phyloP scores from a whole-genome alignment of 2,329 filamentous ascomycete genomes.

The Leptographium radiaticola region DNA sequence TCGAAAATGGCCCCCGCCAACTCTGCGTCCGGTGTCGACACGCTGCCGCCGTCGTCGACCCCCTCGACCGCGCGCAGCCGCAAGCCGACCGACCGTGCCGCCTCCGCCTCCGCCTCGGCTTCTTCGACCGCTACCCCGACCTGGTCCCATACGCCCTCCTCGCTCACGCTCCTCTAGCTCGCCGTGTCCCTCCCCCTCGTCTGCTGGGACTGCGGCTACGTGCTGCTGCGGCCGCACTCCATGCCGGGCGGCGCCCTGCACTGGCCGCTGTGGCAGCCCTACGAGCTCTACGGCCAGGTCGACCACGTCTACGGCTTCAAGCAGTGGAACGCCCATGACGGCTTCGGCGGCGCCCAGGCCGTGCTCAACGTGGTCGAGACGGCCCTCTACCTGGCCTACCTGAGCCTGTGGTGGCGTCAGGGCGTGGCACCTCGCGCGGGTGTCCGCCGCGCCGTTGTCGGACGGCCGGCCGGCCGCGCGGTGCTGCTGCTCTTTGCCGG shows the following conservation, averaged over 20 bases:
- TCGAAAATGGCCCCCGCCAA: slow-evolving; percentile 13
- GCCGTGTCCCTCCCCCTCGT: slow-evolving; percentile 64
- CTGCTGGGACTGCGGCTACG: slow-evolving; percentile 68
- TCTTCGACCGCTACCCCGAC: slow-evolving; percentile 12
- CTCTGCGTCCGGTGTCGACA: slow-evolving; percentile 12
- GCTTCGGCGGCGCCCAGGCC: slow-evolving; percentile 68
- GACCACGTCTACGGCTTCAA: slow-evolving; percentile 75
- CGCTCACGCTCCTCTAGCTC: slow-evolving; percentile 53
- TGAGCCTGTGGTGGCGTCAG: slow-evolving; percentile 21
- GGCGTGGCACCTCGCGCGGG: slow-evolving; percentile 9
- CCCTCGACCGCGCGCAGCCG: background rate
- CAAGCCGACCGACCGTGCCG: background rate
- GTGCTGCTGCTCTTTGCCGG: slow-evolving; percentile 37
- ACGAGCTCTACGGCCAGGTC: slow-evolving; percentile 65
- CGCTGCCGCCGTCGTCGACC: slow-evolving; percentile 4
- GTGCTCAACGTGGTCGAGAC: slow-evolving; percentile 26
- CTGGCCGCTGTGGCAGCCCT: slow-evolving; percentile 60
- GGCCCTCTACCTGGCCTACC: slow-evolving; percentile 18
- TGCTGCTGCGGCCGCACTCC: slow-evolving; percentile 64
- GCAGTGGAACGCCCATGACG: slow-evolving; percentile 51
- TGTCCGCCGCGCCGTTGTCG: slow-evolving; percentile 18
- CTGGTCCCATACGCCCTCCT: slow-evolving; percentile 34
- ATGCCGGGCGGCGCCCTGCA: slow-evolving; percentile 69
- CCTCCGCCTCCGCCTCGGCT: background rate
- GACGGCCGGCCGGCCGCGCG: slow-evolving; percentile 29